Evolutionary conservation across 2,329 filamentous ascomycete species (phyloP), one percentile per base, ranked within the genome.

Genomic region (Lachnellula cervina): DNA sequence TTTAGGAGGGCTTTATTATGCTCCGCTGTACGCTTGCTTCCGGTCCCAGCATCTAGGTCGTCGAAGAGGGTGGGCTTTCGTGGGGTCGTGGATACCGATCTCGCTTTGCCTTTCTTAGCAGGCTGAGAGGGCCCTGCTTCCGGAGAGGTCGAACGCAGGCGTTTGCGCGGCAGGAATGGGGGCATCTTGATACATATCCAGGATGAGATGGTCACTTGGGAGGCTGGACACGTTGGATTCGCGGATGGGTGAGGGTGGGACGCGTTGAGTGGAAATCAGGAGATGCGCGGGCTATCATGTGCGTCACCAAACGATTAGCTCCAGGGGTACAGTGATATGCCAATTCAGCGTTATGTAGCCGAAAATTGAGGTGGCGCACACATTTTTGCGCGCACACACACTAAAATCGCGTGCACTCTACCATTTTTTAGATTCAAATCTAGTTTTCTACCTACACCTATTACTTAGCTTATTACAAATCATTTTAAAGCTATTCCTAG

Each of bases 121-220:
- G 57, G 38, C n/a, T 65, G 57, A n/a, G 62, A 63, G 3, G 63
- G 58, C 11, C 63, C 61, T 17, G 59, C 58, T 46, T 66, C 61
- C 34, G 73, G 70, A 2, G 73, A 70, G 0, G 78, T 73, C 1
- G 81, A 80, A 58, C 78, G 80, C 62, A 83, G 65, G 58, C 85
- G 80, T 73, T 90, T 91, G 63, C 84, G 83, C 49, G 84, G 78
- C 16, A 89, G 77, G 61, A 81, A 74, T 23, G 87, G 86, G 66
- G 87, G 85, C 87, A 90, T 90, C 25, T 48, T 60, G 52, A 49
- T 43, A 19, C 44, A 45, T 58, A 28, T 56, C 48, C 52, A 45
- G 40, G 21, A 16, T 28, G 21, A 4, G 23, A 25, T 19, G 23
- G 35, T 14, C 13, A 11, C 28, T 11, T 11, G 28, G 28, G 28